Base-by-base conservation (phyloP, 495 filamentous ascomycete genomes). In the Sordaria brevicollis region DNA sequence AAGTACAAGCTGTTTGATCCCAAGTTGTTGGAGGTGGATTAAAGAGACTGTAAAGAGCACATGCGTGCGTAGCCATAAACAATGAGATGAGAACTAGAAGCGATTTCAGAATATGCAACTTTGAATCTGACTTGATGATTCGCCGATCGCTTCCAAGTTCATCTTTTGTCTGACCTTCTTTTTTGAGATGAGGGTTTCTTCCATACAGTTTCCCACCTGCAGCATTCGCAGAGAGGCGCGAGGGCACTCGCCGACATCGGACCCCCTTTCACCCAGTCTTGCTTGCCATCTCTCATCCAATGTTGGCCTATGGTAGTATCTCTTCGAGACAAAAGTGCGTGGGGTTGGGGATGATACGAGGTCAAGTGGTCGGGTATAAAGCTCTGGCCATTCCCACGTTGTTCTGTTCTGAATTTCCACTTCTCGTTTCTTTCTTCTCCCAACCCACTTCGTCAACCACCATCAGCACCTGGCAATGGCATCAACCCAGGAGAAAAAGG, bases 1-100 rank as follows among this genome's bases (percentile, higher is more conserved):
- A 89, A 84, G 72, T 96, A 94, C 76, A 71, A 85, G 71, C 77
- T 91, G 29, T 71, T 96, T 68, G 88, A 91, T 15, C n/a, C 76
- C 33, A 68, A 65, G 15, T 67, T 65, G 36, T 74, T 78, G 5
- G 72, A 77, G 19, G 49, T 57, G 49, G 49, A 57, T 31, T 57
- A 57, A 25, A 25, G 29, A 57, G 49, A 10, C 21, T 15, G 21
- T 11, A 54, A 57, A 57, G 15, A 57, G 29, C 21, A 29, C 21
- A 29, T 15, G 25, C 49, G 21, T 57, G n/a, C 49, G 49, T 7
- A 4, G 13, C 29, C 21, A 7, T 5, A 11, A 29, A 10, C 49
- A 57, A 15, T n/a, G 29, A 5, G 49, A 57, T 57, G 5, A 57
- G 21, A 29, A 29, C 0, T 57, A 29, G 21, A 19, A 15, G 43